Conservation (phyloP, 1,284 basidiomycete species). For the Kalmanozyma brasiliensis region DNA sequence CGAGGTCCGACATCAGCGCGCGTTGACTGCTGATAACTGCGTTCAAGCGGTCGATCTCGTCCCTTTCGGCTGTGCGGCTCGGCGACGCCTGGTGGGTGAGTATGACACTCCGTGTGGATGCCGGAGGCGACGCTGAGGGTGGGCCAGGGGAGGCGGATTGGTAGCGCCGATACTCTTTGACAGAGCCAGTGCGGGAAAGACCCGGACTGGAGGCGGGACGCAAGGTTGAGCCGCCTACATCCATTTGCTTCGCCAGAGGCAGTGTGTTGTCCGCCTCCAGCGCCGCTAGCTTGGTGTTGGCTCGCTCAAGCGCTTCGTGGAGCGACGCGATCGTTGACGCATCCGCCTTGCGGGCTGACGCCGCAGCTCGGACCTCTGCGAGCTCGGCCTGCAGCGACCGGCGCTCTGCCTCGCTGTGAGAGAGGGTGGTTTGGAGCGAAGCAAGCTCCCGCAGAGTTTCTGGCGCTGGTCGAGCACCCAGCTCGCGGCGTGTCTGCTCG, state of each 20-base stretch:
- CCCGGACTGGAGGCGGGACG: conserved; percentile 1
- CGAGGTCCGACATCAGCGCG: conserved; percentile 59
- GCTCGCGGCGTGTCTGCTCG: conserved; percentile 15
- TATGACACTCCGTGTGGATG: conserved; percentile 20
- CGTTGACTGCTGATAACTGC: conserved; percentile 56
- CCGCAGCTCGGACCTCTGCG: conserved; percentile 15
- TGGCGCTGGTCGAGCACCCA: no score
- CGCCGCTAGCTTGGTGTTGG: conserved; percentile 18
- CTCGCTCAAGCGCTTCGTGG: conserved; percentile 15
- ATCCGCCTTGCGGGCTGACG: conserved; percentile 13
- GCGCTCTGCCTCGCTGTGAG: no score
- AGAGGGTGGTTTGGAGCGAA: no score
- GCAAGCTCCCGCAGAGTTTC: no score
- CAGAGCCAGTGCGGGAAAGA: conserved; percentile 46
- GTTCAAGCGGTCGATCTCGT: conserved; percentile 61
- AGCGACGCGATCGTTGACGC: conserved; percentile 5
- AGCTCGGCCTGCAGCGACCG: conserved; percentile 12
- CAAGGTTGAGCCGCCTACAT: no score
- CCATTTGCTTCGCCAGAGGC: no score
- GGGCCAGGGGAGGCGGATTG: conserved; percentile 1
- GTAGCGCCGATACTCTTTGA: conserved; percentile 56
- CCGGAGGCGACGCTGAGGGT: conserved; percentile 12
- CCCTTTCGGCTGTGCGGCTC: conserved; percentile 33
- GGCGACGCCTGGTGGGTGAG: conserved; percentile 11
- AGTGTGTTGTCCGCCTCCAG: conserved; percentile 43